A percentile compares a stretch with the other conserved stretches of the same genome.
These are phyloP conservation scores for Rhodotorula sp. DNA, from an alignment of 1,284 basidiomycete species.

Conservation along the genomic window DNA sequence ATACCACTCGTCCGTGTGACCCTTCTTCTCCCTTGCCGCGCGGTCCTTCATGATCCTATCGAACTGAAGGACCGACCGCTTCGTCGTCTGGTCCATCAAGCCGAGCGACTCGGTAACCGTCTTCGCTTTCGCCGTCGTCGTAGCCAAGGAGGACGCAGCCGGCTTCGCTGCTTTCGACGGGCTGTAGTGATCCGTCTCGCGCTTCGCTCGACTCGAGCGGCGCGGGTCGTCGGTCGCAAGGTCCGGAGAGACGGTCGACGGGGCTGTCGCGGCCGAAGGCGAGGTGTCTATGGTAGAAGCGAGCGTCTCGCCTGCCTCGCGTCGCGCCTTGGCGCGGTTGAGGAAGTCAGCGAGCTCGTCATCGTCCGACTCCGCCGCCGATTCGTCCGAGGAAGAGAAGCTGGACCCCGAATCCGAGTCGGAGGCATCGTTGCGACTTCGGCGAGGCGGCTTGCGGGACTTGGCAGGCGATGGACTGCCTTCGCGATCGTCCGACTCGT, in stretches of 20 bases:
- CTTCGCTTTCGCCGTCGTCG: neutral
- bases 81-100: too few relatives aligned
- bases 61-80: neutral
- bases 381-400: neutral
- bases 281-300: neutral
- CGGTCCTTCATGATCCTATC: constrained; percentile 13
- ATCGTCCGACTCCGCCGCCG: constrained; percentile 4
- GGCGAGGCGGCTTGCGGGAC: neutral
- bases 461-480: too few relatives aligned
- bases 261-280: constrained; percentile 2
- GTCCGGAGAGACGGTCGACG: constrained; percentile 19
- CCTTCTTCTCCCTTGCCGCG: constrained; percentile 3
- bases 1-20: constrained; percentile 5
- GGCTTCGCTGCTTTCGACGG: neutral
- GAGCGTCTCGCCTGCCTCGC: constrained; percentile 4
- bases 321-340: constrained; percentile 5
- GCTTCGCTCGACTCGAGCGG: constrained; percentile 4
- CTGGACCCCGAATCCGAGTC: neutral
- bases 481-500: neutral
- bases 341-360: constrained; percentile 13
- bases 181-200: constrained; percentile 4
- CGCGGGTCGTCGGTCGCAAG: neutral
- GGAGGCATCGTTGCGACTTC: too few relatives aligned
- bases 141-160: neutral
- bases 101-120: neutral